Evolutionary conservation across 257 asterid species (phyloP), one percentile per base, ranked within the genome.

Genomic region (Solanum chaucha): DNA sequence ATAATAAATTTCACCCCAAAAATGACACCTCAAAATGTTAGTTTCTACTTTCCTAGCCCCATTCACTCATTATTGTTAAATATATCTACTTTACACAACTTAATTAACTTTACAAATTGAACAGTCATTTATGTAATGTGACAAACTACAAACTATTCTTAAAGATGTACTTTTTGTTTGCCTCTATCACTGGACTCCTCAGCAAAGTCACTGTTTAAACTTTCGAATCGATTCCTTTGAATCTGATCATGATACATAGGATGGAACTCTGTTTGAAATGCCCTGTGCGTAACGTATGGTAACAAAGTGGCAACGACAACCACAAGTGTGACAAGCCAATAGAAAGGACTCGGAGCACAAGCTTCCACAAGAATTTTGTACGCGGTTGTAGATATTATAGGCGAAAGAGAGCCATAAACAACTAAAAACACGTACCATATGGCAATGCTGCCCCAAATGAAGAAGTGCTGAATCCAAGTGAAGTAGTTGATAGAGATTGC

Each of bases 391-490:
- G 99, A 94, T 68, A 92, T 58, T 13, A 24, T 36, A 28, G 99
- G 94, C 1, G 97, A 83, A 4, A 94, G 20, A 28, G 94, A 87
- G 13, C 99, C 99, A 26, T 95, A 97, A 5, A 92, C 82, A 1
- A 95, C 88, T 65, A 95, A 86, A 89, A 97, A 97, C 14, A 89
- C 85, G 64, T 95, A 94, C 99, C 99, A 97, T 86, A 92, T 70
- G 1, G 91, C 94, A 24, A 94, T 93, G 90, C 99, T 97, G 3
- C 99, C 99, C 99, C 99, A 95, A 86, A 97, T 97, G 95, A 95
- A 93, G 68, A 94, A 82, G 87, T 97, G 99, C 17, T 95, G 99
- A 88, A 97, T 95, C 99, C 98, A 95, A 10, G 99, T 95, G 89
- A 97, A 95, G 92, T 94, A 97, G 93, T 94, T 97, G 14, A 97